phyloP scores from a whole-genome alignment of 768 basidiomycete species.

The Trametes punicea region DNA sequence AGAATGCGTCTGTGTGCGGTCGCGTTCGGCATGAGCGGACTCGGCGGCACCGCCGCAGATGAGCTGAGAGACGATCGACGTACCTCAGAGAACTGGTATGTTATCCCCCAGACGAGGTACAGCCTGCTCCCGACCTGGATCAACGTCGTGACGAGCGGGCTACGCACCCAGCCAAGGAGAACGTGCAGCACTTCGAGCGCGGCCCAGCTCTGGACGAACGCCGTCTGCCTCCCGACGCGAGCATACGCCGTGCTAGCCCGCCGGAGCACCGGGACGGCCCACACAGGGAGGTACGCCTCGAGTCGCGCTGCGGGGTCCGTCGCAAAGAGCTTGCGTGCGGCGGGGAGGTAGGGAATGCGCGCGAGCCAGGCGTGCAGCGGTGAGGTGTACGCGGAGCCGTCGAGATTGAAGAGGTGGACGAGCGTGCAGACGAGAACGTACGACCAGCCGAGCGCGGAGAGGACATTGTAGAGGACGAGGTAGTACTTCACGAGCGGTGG shows the following conservation, averaged over 20 bases:
- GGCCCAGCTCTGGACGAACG: constrained; percentile 81
- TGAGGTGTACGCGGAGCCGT: background rate
- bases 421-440: constrained; percentile 61
- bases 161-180: constrained; percentile 73
- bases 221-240: constrained; percentile 57
- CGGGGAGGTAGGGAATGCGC: constrained; percentile 11
- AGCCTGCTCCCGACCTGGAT: constrained; percentile 82
- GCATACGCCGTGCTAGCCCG: constrained; percentile 57
- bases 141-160: constrained; percentile 67
- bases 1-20: constrained; percentile 47
- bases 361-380: constrained; percentile 9
- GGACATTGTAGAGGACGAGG: constrained; percentile 73
- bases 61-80: constrained; percentile 24
- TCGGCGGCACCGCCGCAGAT: background rate
- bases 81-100: constrained; percentile 60
- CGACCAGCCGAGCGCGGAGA: constrained; percentile 73
- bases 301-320: background rate
- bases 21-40: background rate
- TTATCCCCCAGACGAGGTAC: constrained; percentile 83
- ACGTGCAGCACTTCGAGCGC: constrained; percentile 82
- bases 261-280: constrained; percentile 42
- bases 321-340: constrained; percentile 2
- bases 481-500: constrained; percentile 44
- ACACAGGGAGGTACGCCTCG: constrained; percentile 31
- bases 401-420: constrained; percentile 38